Percentiles rank a stretch among this genome's conserved stretches.
These are phyloP conservation scores for Esteya vermicola DNA, from an alignment of 2,329 filamentous ascomycete species.

Conservation along the genomic window DNA sequence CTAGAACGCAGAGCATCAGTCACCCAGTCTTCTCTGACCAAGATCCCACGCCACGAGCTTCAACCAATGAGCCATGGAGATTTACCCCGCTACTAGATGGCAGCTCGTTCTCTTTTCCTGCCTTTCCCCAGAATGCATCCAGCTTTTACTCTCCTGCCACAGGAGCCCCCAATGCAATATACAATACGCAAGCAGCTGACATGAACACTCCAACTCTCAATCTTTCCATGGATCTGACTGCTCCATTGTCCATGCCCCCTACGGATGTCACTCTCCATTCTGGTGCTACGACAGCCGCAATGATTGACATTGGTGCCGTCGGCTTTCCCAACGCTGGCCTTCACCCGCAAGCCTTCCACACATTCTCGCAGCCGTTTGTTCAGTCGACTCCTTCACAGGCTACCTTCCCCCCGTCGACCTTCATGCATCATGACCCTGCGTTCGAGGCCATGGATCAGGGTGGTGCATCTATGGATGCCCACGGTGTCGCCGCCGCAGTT, in stretches of 20 bases:
- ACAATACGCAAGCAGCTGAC: conserved; percentile 73
- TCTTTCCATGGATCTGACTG: conserved; percentile 62
- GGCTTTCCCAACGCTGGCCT: conserved; percentile 44
- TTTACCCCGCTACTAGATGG: conserved; percentile 83
- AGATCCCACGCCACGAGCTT: conserved; percentile 68
- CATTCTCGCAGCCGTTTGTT: conserved; percentile 54
- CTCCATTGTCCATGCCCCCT: conserved; percentile 66
- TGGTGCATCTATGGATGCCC: conserved; percentile 49
- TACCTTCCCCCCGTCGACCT: conserved; percentile 63
- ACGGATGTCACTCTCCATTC: conserved; percentile 48
- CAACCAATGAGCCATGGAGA: conserved; percentile 62
- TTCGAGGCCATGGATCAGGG: conserved; percentile 72
- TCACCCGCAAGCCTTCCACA: conserved; percentile 36
- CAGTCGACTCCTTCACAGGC: conserved; percentile 40
- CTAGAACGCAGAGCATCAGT: conserved; percentile 29
- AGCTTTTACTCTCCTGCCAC: conserved; percentile 84
- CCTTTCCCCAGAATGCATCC: conserved; percentile 64
- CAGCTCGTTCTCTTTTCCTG: conserved; percentile 65
- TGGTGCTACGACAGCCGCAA: conserved; percentile 19
- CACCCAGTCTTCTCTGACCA: conserved; percentile 47
- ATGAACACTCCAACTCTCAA: conserved; percentile 69
- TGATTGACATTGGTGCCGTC: conserved; percentile 46
- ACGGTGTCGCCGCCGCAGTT: conserved; percentile 18
- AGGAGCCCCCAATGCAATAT: conserved; percentile 64
- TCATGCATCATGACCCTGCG: conserved; percentile 65